Conservation (phyloP, 2,329 filamentous ascomycete species). For the Exserohilum rostratum region DNA sequence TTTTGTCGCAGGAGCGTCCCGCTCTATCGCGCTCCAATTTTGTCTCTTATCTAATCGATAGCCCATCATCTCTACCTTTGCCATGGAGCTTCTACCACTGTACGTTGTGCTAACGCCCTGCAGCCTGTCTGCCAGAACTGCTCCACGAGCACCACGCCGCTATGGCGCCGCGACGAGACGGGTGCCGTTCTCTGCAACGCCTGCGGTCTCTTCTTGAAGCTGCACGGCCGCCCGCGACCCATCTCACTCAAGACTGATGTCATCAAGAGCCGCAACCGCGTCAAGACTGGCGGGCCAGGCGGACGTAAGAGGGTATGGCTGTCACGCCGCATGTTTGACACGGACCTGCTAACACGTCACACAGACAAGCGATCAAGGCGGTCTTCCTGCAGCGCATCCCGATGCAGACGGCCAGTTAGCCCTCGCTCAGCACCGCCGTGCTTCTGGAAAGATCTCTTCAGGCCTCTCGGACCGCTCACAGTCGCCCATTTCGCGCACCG, state of each 20-base stretch:
- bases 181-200: constrained; percentile 98
- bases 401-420: constrained; percentile 62
- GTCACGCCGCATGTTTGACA: neutral
- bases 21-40: constrained; percentile 26
- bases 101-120: constrained; percentile 19
- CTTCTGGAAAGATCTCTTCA: constrained; percentile 74
- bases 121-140: constrained; percentile 98
- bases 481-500: constrained; percentile 79
- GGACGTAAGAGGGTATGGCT: constrained; percentile 79
- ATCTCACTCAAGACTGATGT: constrained; percentile 99
- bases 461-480: constrained; percentile 76
- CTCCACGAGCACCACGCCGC: constrained; percentile 88
- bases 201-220: constrained; percentile 95
- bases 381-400: constrained; percentile 61
- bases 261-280: constrained; percentile 98
- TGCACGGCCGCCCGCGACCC: constrained; percentile 89
- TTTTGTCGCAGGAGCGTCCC: constrained; percentile 48
- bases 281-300: constrained; percentile 83
- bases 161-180: constrained; percentile 97
- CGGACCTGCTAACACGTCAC: constrained; percentile 13
- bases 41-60: constrained; percentile 52
- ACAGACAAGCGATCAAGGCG: constrained; percentile 55
- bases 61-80: constrained; percentile 18
- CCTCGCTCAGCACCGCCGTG: constrained; percentile 66
- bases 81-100: constrained; percentile 22